Evolutionary conservation across 2,329 filamentous ascomycete species (phyloP).

Genomic region (Magnaporthiopsis rhizophila): DNA sequence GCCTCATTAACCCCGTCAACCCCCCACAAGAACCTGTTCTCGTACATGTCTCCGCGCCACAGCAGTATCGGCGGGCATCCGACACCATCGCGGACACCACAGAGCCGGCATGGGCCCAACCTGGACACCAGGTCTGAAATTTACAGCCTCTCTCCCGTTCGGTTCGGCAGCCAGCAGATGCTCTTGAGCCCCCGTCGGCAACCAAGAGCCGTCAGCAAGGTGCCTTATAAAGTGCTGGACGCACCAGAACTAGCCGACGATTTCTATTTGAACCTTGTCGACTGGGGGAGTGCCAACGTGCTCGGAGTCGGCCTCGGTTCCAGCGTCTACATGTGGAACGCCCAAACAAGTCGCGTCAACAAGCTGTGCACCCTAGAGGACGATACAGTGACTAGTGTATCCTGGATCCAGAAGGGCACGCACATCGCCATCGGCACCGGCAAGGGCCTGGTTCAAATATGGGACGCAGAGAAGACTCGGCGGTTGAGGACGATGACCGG

Average conservation of each 20-base stretch:
- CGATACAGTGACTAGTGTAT: constrained; percentile 92
- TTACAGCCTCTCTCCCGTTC: constrained; percentile 90
- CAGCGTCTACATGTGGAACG: constrained; percentile 98
- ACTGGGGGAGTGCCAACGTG: constrained; percentile 94
- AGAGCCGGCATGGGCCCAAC: constrained; percentile 80
- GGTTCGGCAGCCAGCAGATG: constrained; percentile 88
- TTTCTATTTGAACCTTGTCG: constrained; percentile 94
- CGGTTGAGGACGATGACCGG: constrained; percentile 93
- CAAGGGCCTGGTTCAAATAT: constrained; percentile 93
- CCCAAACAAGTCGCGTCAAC: constrained; percentile 79
- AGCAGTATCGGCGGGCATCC: constrained; percentile 68
- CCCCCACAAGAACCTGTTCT: constrained; percentile 95
- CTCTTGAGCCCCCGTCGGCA: constrained; percentile 83
- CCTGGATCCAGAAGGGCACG: constrained; percentile 96
- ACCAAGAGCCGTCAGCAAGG: constrained; percentile 85
- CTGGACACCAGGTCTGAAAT: constrained; percentile 85
- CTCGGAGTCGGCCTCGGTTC: constrained; percentile 87
- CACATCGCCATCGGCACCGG: constrained; percentile 93
- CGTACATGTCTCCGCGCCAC: constrained; percentile 72
- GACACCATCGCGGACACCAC: constrained; percentile 82
- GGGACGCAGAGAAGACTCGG: constrained; percentile 84
- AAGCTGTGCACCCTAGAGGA: constrained; percentile 84
- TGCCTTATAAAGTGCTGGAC: constrained; percentile 95
- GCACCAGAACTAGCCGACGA: constrained; percentile 94
- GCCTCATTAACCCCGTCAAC: constrained; percentile 82